Evolutionary conservation across 805 yeast genomes (phyloP).

Genomic region (Candida cerambycidarum): DNA sequence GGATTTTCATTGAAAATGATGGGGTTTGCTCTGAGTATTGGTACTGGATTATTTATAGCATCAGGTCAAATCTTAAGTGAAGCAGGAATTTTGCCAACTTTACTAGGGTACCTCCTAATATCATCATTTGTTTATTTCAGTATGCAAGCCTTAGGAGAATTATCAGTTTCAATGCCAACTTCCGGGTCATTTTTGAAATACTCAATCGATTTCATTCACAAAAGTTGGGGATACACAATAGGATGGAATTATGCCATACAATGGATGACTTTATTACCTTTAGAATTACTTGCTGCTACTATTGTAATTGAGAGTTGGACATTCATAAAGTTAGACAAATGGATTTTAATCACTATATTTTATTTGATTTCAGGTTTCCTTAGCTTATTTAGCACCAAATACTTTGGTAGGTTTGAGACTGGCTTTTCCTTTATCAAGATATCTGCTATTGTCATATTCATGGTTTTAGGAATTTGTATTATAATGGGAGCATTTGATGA

Average conservation of each 20-base stretch:
- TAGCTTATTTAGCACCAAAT: slow-evolving; percentile 66
- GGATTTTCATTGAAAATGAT: slow-evolving; percentile 43
- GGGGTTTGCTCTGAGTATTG: slow-evolving; percentile 77
- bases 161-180: slow-evolving; percentile 78
- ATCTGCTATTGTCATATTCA: slow-evolving; percentile 64
- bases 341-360: slow-evolving; percentile 64
- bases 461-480: slow-evolving; percentile 63
- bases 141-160: slow-evolving; percentile 73
- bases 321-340: slow-evolving; percentile 36
- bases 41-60: slow-evolving; percentile 74
- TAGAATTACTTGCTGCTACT: slow-evolving; percentile 70
- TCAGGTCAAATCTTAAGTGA: slow-evolving; percentile 51
- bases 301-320: slow-evolving; percentile 61
- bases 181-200: slow-evolving; percentile 69
- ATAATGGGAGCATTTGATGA: slow-evolving; percentile 69
- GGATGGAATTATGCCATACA: slow-evolving; percentile 77
- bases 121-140: slow-evolving; percentile 63
- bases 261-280: slow-evolving; percentile 73
- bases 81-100: slow-evolving; percentile 69
- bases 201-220: slow-evolving; percentile 61
- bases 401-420: slow-evolving; percentile 72
- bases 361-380: slow-evolving; percentile 52
- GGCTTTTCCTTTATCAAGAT: slow-evolving; percentile 71
- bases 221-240: slow-evolving; percentile 67
- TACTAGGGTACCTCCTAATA: slow-evolving; percentile 64